phyloP scores from a whole-genome alignment of 768 basidiomycete genomes.

The Amanita fuliginea region DNA sequence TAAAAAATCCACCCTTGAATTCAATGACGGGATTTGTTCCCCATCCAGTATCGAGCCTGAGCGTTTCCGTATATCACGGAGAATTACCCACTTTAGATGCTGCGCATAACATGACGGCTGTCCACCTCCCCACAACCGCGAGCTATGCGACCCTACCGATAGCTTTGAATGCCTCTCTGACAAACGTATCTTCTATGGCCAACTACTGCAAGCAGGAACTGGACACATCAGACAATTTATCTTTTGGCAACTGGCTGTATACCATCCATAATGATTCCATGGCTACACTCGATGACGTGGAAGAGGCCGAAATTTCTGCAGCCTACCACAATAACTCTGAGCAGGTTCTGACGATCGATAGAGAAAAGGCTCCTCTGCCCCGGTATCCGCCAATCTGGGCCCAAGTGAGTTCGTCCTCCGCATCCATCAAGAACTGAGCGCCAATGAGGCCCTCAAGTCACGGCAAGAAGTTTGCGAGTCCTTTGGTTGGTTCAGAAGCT shows the following conservation, averaged over 20 bases:
- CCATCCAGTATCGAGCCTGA: neutral
- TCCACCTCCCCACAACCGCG: no score
- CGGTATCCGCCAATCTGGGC: constrained; percentile 32
- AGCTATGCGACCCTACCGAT: no score
- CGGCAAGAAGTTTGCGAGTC: constrained; percentile 81
- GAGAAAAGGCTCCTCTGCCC: constrained; percentile 14
- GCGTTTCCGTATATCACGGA: neutral
- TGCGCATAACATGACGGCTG: neutral
- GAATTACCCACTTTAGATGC: neutral
- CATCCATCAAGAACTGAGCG: constrained; percentile 2
- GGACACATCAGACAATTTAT: neutral
- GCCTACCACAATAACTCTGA: neutral
- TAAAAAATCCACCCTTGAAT: neutral
- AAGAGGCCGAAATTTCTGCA: neutral
- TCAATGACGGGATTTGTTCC: no score
- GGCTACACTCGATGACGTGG: neutral
- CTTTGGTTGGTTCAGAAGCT: constrained; percentile 62
- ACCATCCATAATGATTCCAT: neutral
- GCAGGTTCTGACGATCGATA: constrained; percentile 2
- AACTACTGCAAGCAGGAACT: neutral
- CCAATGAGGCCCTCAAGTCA: constrained; percentile 31
- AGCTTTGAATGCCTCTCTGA: neutral
- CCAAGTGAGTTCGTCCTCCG: constrained; percentile 17
- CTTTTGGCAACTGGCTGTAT: neutral
- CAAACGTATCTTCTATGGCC: neutral